Percentiles rank a stretch among this genome's conserved stretches.
phyloP scores from a whole-genome alignment of 2,329 filamentous ascomycete species.

The Dothideomycetes sp. region DNA sequence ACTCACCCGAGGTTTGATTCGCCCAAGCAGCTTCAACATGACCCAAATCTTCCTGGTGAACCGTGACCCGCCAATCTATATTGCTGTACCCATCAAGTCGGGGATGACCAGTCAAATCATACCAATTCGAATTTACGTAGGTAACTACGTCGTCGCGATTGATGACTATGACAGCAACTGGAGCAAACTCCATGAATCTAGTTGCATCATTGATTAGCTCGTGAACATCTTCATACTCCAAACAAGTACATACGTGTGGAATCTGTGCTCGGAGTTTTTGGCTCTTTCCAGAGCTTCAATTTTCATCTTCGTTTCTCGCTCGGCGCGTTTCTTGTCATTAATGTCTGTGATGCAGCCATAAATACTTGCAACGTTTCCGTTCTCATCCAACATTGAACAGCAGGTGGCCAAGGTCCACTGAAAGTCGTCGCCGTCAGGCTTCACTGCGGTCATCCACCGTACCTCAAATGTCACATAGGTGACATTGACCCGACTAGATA shows the following conservation, averaged over 20 bases:
- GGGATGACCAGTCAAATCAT: constrained; percentile 34
- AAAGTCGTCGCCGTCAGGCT: constrained; percentile 8
- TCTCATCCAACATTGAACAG: constrained; percentile 11
- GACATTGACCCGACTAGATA: constrained; percentile 7
- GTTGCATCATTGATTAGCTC: constrained; percentile 9
- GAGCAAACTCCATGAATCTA: constrained; percentile 2
- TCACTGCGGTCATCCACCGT: constrained; percentile 9
- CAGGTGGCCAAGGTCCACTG: constrained; percentile 15
- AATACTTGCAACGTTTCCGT: constrained; percentile 11
- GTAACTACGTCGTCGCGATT: constrained; percentile 21
- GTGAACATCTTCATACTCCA: too few relatives aligned
- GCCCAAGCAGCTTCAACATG: constrained; percentile 18
- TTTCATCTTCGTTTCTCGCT: constrained; percentile 28
- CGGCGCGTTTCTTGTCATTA: constrained; percentile 13
- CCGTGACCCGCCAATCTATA: constrained; percentile 29
- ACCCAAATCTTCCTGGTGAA: neutral
- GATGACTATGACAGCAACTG: constrained; percentile 3
- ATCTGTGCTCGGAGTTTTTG: constrained; percentile 26
- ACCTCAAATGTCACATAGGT: constrained; percentile 11
- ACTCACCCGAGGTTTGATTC: neutral
- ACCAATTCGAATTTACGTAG: constrained; percentile 34
- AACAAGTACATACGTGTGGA: constrained; percentile 15
- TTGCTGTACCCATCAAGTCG: constrained; percentile 24
- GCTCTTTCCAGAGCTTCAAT: constrained; percentile 25
- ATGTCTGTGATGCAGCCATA: constrained; percentile 17